A percentile compares a stretch with the other conserved stretches of the same genome.
Conservation (phyloP, 768 basidiomycete genomes). For the Gymnopilus dilepis region DNA sequence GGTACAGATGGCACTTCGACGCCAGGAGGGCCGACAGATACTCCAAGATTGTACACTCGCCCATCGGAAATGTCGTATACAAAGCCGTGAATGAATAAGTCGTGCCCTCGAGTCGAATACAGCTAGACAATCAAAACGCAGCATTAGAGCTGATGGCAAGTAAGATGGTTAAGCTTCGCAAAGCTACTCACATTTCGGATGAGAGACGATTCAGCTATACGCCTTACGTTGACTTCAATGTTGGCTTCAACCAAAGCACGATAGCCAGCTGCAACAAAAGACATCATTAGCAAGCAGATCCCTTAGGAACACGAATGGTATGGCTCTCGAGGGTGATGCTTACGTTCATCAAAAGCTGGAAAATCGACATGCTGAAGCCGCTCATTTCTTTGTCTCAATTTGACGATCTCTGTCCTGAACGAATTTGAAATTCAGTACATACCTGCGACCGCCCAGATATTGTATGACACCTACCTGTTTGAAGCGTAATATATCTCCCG, state of each 20-base stretch:
- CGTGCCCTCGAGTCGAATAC: neutral
- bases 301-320: conserved; percentile 16
- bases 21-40: conserved; percentile 45
- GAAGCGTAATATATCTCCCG: no score
- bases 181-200: conserved; percentile 34
- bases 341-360: no score
- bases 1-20: conserved; percentile 35
- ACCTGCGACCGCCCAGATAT: no score
- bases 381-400: no score
- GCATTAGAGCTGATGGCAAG: no score
- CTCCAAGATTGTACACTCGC: conserved; percentile 49
- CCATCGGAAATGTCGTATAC: conserved; percentile 63
- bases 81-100: conserved; percentile 56
- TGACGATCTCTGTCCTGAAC: no score
- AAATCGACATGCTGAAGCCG: no score
- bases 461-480: no score
- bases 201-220: conserved; percentile 33
- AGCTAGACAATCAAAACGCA: neutral
- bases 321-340: no score
- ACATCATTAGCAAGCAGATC: neutral
- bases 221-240: conserved; percentile 38
- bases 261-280: no score
- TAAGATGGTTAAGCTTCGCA: neutral
- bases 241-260: conserved; percentile 50
- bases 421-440: no score